Conservation (phyloP, 495 filamentous ascomycete genomes). For the Polyplosphaeria fusca region DNA sequence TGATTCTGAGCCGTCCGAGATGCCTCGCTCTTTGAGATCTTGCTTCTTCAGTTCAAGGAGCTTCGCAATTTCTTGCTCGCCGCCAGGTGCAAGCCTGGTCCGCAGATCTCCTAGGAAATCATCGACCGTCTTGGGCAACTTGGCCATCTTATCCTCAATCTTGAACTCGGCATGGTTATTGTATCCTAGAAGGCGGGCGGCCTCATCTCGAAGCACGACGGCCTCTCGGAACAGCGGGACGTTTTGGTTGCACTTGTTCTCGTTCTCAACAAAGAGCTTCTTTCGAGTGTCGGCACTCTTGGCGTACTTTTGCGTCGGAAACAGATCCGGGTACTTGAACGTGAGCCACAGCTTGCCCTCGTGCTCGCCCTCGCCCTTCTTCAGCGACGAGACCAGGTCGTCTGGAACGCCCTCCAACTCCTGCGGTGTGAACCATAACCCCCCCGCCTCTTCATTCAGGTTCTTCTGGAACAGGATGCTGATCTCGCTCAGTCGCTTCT, state of each 20-base stretch:
- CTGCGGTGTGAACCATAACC: slow-evolving; percentile 61
- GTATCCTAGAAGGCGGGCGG: slow-evolving; percentile 85
- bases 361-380: slow-evolving; percentile 48
- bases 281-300: slow-evolving; percentile 56
- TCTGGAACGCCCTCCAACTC: slow-evolving; percentile 63
- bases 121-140: slow-evolving; percentile 80
- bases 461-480: slow-evolving; percentile 67
- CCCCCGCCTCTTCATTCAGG: slow-evolving; percentile 66
- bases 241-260: slow-evolving; percentile 86
- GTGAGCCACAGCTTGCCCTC: slow-evolving; percentile 62
- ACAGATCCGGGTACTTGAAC: slow-evolving; percentile 69
- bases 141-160: slow-evolving; percentile 97
- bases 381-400: slow-evolving; percentile 52
- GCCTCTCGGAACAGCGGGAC: slow-evolving; percentile 81
- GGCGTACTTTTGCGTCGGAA: slow-evolving; percentile 63
- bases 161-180: slow-evolving; percentile 86
- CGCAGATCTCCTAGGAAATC: slow-evolving; percentile 81
- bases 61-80: slow-evolving; percentile 68
- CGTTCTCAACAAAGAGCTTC: slow-evolving; percentile 58
- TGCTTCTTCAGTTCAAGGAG: slow-evolving; percentile 76
- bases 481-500: slow-evolving; percentile 64
- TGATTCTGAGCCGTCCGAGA: slow-evolving; percentile 57
- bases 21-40: slow-evolving; percentile 59
- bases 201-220: slow-evolving; percentile 85
- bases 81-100: slow-evolving; percentile 68